Evolutionary conservation across 164 flowering plant species (phyloP).

Genomic region (Kalanchoe fedtschenkoi): DNA sequence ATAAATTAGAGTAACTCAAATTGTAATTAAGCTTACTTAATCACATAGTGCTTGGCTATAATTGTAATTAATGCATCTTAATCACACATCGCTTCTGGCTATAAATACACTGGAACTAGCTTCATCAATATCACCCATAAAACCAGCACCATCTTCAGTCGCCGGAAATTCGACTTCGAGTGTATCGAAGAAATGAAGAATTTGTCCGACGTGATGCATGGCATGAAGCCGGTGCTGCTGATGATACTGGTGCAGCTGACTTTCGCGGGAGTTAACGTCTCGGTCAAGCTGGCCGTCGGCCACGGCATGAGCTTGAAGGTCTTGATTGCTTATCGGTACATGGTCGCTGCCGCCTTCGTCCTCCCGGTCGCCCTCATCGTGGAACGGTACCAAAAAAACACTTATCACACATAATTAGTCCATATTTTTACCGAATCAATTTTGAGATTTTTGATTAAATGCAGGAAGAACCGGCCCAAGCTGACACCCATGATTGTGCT

Average conservation of each 20-base stretch:
- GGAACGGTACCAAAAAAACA: neutral
- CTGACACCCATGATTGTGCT: constrained; percentile 6
- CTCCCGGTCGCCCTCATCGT: constrained; percentile 3
- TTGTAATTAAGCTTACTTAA: too few relatives aligned
- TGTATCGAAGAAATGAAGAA: neutral
- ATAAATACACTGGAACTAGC: too few relatives aligned
- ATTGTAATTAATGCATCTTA: too few relatives aligned
- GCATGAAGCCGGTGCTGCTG: constrained; percentile 4
- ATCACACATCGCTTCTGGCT: too few relatives aligned
- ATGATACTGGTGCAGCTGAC: constrained; percentile 3
- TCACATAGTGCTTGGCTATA: too few relatives aligned
- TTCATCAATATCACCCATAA: too few relatives aligned
- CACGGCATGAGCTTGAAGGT: constrained; percentile 6
- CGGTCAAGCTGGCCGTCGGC: neutral
- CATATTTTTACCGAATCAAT: neutral
- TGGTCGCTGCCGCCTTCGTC: constrained; percentile 4
- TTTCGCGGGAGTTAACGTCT: constrained; percentile 4
- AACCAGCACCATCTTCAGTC: too few relatives aligned
- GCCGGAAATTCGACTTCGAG: neutral
- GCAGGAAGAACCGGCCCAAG: constrained; percentile 5
- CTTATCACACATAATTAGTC: too few relatives aligned
- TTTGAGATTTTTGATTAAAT: neutral
- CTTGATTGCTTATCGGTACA: neutral
- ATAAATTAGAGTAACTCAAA: too few relatives aligned
- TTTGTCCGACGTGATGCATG: neutral